phyloP scores from a whole-genome alignment of 257 asterid genomes.

The Jacaranda copaia region DNA sequence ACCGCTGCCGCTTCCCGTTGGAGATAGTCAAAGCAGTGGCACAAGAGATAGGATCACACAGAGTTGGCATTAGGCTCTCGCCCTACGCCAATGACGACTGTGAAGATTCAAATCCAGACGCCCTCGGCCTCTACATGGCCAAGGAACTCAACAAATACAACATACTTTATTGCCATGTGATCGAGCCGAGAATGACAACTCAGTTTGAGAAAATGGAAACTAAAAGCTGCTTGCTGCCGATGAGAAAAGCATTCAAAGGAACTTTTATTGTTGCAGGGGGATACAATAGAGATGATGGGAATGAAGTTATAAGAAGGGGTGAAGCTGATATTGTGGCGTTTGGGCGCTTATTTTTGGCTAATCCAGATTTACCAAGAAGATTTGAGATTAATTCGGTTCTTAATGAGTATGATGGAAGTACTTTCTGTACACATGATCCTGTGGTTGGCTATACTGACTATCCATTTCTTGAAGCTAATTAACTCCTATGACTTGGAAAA shows the following conservation, averaged over 20 bases:
- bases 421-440: conserved; percentile 44
- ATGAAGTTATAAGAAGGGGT: conserved; percentile 25
- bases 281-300: conserved; percentile 38
- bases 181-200: conserved; percentile 49
- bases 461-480: conserved; percentile 43
- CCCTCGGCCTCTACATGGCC: conserved; percentile 48
- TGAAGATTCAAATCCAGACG: conserved; percentile 44
- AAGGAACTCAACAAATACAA: conserved; percentile 42
- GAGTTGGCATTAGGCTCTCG: conserved; percentile 49
- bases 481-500: neutral
- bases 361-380: conserved; percentile 50
- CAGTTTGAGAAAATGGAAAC: conserved; percentile 24
- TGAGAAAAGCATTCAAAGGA: conserved; percentile 49
- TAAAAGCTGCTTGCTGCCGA: conserved; percentile 27
- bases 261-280: conserved; percentile 49
- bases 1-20: conserved; percentile 45
- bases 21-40: conserved; percentile 40
- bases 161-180: conserved; percentile 42
- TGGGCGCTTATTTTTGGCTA: conserved; percentile 52
- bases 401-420: conserved; percentile 42
- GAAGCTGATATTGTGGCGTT: conserved; percentile 47
- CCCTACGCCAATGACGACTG: conserved; percentile 41
- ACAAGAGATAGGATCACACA: conserved; percentile 42
- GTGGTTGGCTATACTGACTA: conserved; percentile 49
- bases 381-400: conserved; percentile 41